Percentiles rank a stretch among this genome's conserved stretches.
These are phyloP conservation scores for Crinitomyces ghanaensis DNA, from an alignment of 805 yeast species.

Conservation along the genomic window DNA sequence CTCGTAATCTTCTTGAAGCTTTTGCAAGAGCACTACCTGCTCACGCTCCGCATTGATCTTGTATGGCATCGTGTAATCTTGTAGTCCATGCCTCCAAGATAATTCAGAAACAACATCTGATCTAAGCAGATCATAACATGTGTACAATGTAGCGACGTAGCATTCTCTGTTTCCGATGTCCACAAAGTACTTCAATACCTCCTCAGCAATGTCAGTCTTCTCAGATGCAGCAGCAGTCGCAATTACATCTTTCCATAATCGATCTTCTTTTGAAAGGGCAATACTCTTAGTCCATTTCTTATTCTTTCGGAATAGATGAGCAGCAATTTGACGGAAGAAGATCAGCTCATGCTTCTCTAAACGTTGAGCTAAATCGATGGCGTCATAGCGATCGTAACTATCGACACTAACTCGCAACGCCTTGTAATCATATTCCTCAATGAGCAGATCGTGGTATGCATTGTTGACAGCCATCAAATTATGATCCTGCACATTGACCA, in stretches of 20 bases:
- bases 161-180: slow-evolving; percentile 96
- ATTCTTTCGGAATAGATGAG: slow-evolving; percentile 83
- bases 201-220: slow-evolving; percentile 75
- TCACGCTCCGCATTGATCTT: slow-evolving; percentile 76
- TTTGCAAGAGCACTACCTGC: slow-evolving; percentile 54
- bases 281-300: slow-evolving; percentile 89
- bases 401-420: slow-evolving; percentile 81
- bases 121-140: slow-evolving; percentile 69
- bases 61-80: slow-evolving; percentile 84
- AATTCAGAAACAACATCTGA: slow-evolving; percentile 80
- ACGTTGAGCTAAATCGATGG: slow-evolving; percentile 82
- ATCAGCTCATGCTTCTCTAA: slow-evolving; percentile 83
- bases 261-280: slow-evolving; percentile 79
- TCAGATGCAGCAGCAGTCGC: slow-evolving; percentile 80
- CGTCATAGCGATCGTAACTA: slow-evolving; percentile 81
- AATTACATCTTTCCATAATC: slow-evolving; percentile 89
- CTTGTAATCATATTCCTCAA: slow-evolving; percentile 94
- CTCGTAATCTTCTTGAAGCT: slow-evolving; percentile 57
- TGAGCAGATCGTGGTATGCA: slow-evolving; percentile 89
- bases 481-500: slow-evolving; percentile 81
- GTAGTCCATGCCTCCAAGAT: slow-evolving; percentile 80
- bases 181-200: slow-evolving; percentile 79
- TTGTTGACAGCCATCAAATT: slow-evolving; percentile 85
- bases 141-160: slow-evolving; percentile 76
- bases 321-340: slow-evolving; percentile 94